Evolutionary conservation across 2,329 filamentous ascomycete genomes (phyloP).

Genomic region (Gnomoniopsis smithogilvyi): DNA sequence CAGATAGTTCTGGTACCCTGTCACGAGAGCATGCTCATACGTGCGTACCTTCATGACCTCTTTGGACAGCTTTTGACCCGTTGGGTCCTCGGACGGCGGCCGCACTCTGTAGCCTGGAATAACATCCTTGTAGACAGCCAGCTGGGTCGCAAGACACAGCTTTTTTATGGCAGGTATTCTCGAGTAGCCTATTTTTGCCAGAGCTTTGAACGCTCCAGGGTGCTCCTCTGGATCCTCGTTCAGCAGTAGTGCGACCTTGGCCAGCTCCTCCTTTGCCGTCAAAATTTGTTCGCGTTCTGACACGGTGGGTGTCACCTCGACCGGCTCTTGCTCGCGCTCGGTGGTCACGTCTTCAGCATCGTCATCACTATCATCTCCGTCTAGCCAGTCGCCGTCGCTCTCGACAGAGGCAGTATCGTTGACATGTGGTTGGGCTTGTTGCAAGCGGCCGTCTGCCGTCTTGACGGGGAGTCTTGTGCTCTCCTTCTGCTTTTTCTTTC

Average conservation of each 20-base stretch:
- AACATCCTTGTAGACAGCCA: slow-evolving; percentile 90
- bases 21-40: slow-evolving; percentile 85
- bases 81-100: slow-evolving; percentile 69
- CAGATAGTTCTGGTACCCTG: slow-evolving; percentile 82
- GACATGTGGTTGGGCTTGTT: slow-evolving; percentile 42
- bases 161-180: slow-evolving; percentile 75
- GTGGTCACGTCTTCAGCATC: slow-evolving; percentile 42
- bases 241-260: slow-evolving; percentile 73
- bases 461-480: slow-evolving; percentile 80
- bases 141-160: slow-evolving; percentile 79
- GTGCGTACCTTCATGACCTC: slow-evolving; percentile 78
- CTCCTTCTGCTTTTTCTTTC: slow-evolving; percentile 70
- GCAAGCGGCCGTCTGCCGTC: slow-evolving; percentile 71
- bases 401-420: slow-evolving; percentile 56
- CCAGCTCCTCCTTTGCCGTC: slow-evolving; percentile 88
- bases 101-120: slow-evolving; percentile 96
- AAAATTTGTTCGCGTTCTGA: slow-evolving; percentile 76
- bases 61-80: slow-evolving; percentile 81
- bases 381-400: slow-evolving; percentile 63
- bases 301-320: slow-evolving; percentile 58
- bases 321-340: slow-evolving; percentile 36
- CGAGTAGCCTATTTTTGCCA: slow-evolving; percentile 71
- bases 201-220: slow-evolving; percentile 70
- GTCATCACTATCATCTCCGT: slow-evolving; percentile 57
- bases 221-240: slow-evolving; percentile 95